Evolutionary conservation across 1,284 basidiomycete species (phyloP).

Genomic region (Moesziomyces parantarcticus): DNA sequence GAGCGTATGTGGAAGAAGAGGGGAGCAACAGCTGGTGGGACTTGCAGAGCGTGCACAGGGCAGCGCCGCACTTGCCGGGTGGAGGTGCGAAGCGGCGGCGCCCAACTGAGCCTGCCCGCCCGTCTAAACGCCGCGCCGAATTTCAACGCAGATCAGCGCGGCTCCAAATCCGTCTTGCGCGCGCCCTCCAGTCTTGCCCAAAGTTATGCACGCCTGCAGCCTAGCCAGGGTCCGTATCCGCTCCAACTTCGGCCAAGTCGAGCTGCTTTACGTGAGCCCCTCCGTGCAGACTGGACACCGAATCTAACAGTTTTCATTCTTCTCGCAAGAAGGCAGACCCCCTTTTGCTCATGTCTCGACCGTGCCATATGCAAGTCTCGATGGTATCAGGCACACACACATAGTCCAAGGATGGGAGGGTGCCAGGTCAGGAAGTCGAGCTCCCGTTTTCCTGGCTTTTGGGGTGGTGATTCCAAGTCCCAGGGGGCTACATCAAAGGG

Average conservation of each 20-base stretch:
- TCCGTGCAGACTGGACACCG: no score
- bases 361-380: no score
- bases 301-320: no score
- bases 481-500: conserved; percentile 12
- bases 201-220: background rate
- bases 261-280: background rate
- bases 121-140: background rate
- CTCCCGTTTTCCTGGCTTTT: conserved; percentile 47
- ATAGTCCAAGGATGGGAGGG: conserved; percentile 2
- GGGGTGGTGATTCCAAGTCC: conserved; percentile 12
- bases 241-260: no score
- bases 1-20: background rate
- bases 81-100: conserved; percentile 12
- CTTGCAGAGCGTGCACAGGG: conserved; percentile 16
- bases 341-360: no score
- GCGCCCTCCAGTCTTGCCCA: no score
- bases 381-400: background rate
- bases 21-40: background rate
- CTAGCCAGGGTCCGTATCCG: background rate
- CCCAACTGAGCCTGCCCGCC: conserved; percentile 1
- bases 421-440: conserved; percentile 35
- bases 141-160: background rate
- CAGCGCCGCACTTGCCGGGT: conserved; percentile 10
- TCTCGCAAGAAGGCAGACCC: no score
- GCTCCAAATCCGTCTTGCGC: no score